Base-by-base conservation (phyloP, 148 eudicot genomes). In the Spergularia marina region DNA sequence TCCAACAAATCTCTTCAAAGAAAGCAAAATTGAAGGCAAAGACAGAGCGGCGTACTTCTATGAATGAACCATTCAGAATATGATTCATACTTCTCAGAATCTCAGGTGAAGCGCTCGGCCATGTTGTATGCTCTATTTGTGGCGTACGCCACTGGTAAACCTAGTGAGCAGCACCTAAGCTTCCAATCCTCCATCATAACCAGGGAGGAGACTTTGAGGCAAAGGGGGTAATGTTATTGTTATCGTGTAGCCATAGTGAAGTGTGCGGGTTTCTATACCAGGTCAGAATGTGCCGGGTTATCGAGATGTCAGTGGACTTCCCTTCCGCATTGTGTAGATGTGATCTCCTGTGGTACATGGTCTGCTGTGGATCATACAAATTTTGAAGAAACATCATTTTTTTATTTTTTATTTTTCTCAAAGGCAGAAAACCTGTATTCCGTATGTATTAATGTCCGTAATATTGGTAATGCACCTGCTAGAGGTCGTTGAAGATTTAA, bases 1-100 rank as follows among this genome's bases (percentile, higher is more conserved):
- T 95, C 84, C 97, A 95, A 83, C 92, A 85, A 84, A 53, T 86
- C 15, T 91, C 96, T 4, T 77, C 78, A 7, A 84, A 77, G 87
- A 88, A 83, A 62, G 84, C 86, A 25, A 87, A 86, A 68, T 60
- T 71, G 75, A 86, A 70, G 74, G 73, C 68, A 41, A 85, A 76
- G 68, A 53, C 2, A 21, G 49, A 30, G 61, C 44, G 34, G 65
- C 62, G 75, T n/a, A 68, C 58, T 53, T 58, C 47, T 53, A 44
- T 20, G 21, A 65, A 65, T 40, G 55, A 70, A 62, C 75, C 65
- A 70, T 80, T 16, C 75, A 75, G 72, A 75, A 51, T 56, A 15
- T 71, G 68, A 76, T 69, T 52, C 66, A n/a, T 53, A 41, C 51
- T 30, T 34, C 25, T 54, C n/a, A n/a, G n/a, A n/a, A n/a, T n/a